Base-by-base conservation (phyloP, 2,329 filamentous ascomycete species). In the Leptodontidium sp. region DNA sequence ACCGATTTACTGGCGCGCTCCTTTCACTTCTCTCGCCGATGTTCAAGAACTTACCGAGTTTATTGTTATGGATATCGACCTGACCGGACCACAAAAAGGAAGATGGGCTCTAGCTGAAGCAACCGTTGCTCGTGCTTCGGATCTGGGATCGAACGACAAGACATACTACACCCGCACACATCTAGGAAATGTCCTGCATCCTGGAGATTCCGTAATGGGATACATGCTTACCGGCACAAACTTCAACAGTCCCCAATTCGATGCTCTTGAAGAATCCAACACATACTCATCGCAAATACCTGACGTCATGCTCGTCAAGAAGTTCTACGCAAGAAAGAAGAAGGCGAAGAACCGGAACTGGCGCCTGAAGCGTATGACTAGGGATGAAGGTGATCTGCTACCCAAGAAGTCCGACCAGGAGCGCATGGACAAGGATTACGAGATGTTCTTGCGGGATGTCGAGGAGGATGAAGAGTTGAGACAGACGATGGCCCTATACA, bases 241-340 rank as follows among this genome's bases (percentile, higher is more conserved):
- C 80, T 98, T 95, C 85, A 98, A 99, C 86, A 96, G 94, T 78
- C 84, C 87, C 11, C 87, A 97, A 74, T 94, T 91, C 74, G 94
- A 97, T 75, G 92, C 90, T 5, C 86, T 98, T 43, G 94, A 98
- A 80, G 82, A 87, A 62, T 93, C 90, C 64, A 89, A 89, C 79
- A 89, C 90, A 62, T 95, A 97, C 81, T 84, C 88, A 2, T 91
- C 90, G 2, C 89, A 86, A 3, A 92, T 99, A 66, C 96, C 96
- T 0, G 96, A 99, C 77, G 96, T 98, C 0, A 83, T 99, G 7
- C 86, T 99, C 3, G 93, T 99, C 80, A 98, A 97, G 93, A 99
- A 99, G 82, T 90, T 93, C 86, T 99, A 97, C 82, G 89, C 91
- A 68, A 89, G 93, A 75, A 91, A 92, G 82, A 90, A 92, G 84